A percentile compares a stretch with the other conserved stretches of the same genome.
phyloP scores from a whole-genome alignment of 352 stramenopile genomes.

The Phytophthora pistaciae region DNA sequence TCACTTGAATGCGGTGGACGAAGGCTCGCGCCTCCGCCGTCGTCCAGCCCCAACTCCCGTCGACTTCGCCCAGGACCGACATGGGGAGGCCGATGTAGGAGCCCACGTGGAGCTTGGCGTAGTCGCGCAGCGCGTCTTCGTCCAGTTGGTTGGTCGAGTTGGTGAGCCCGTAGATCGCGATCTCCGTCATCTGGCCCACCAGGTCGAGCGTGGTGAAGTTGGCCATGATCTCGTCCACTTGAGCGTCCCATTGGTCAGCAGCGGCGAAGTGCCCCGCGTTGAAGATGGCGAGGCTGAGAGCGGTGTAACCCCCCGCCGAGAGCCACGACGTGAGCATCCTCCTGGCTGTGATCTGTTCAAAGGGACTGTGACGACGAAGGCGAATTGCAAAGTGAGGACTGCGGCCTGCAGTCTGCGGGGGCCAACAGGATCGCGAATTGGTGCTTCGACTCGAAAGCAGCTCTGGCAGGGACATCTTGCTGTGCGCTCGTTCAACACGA shows the following conservation, averaged over 20 bases:
- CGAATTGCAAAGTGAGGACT: constrained; percentile 34
- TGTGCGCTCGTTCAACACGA: no score
- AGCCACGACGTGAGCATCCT: constrained; percentile 39
- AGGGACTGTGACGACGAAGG: no score
- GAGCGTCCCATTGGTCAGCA: constrained; percentile 30
- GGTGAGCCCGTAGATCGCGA: constrained; percentile 75
- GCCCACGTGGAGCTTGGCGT: constrained; percentile 74
- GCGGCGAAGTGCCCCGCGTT: neutral
- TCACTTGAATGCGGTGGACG: neutral
- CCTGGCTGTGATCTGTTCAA: constrained; percentile 13
- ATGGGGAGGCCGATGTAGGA: constrained; percentile 83
- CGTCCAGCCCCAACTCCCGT: neutral
- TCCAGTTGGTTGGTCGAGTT: constrained; percentile 52
- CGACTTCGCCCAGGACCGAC: neutral
- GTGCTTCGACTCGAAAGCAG: no score
- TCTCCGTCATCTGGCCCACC: constrained; percentile 88
- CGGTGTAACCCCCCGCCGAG: constrained; percentile 24
- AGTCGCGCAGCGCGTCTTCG: constrained; percentile 49
- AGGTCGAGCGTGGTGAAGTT: constrained; percentile 32
- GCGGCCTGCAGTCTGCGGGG: no score
- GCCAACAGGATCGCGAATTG: no score
- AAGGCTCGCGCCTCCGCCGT: neutral
- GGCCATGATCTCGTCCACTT: constrained; percentile 23
- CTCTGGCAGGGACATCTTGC: no score
- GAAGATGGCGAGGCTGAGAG: constrained; percentile 23